Percentiles rank a stretch among this genome's conserved stretches.
phyloP scores from a whole-genome alignment of 768 basidiomycete genomes.

The Lactarius tabidus region DNA sequence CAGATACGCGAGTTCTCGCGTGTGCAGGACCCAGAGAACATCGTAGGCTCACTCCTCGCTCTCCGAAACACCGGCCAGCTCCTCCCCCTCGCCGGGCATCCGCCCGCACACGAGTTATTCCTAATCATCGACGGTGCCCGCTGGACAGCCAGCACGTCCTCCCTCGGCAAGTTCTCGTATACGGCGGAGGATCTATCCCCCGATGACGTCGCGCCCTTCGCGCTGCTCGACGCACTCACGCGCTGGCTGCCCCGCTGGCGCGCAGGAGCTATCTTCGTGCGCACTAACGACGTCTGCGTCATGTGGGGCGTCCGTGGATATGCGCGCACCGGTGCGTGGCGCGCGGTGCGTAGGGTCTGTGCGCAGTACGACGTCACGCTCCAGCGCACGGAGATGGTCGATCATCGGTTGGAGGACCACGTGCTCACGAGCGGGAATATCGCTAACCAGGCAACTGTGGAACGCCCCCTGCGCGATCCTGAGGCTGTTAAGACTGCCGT shows the following conservation, averaged over 20 bases:
- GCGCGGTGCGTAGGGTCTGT: not conserved
- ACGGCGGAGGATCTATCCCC: not conserved
- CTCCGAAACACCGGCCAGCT: not conserved
- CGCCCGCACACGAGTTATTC: not conserved
- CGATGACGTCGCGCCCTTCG: not conserved
- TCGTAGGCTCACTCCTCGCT: not conserved
- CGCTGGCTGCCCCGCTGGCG: slow-evolving; percentile 12
- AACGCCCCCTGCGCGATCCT: not conserved
- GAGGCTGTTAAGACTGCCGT: not conserved
- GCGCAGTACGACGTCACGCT: not conserved
- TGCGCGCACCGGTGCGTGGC: not conserved
- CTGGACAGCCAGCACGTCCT: not conserved
- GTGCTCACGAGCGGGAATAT: no score
- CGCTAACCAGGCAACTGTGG: not conserved
- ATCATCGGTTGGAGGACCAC: not conserved
- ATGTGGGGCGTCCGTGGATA: slow-evolving; percentile 1
- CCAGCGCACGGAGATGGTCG: not conserved
- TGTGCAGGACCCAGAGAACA: not conserved
- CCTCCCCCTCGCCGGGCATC: not conserved
- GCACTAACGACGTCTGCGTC: slow-evolving; percentile 4
- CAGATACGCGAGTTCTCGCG: not conserved
- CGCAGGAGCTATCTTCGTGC: not conserved
- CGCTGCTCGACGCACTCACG: slow-evolving; percentile 11
- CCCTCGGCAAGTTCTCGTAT: not conserved
- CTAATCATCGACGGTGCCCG: not conserved